A percentile compares a stretch with the other conserved stretches of the same genome.
Conservation (phyloP, 176 grass and related monocot species). For the Tillandsia leiboldiana region DNA sequence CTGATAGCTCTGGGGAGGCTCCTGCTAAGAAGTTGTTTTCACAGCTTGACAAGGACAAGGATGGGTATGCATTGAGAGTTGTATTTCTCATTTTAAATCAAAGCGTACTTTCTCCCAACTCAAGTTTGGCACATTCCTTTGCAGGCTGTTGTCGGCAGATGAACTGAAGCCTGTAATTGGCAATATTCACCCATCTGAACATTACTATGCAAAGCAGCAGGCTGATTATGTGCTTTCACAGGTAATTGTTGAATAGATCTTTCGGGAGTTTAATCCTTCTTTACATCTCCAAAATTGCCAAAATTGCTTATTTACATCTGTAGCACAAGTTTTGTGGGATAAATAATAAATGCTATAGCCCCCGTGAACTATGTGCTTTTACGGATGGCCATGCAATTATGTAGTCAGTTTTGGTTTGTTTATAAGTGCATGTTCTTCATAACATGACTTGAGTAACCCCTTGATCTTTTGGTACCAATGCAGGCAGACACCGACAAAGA, state of each 20-base stretch:
- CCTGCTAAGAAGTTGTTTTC: conserved; percentile 79
- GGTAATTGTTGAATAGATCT: conserved; percentile 29
- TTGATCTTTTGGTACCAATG: background rate
- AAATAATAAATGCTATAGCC: no score
- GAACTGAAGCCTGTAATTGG: conserved; percentile 65
- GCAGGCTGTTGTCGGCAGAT: conserved; percentile 66
- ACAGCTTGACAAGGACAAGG: conserved; percentile 74
- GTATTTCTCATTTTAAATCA: conserved; percentile 13
- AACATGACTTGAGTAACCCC: background rate
- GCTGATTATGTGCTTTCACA: conserved; percentile 74
- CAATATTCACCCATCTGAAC: conserved; percentile 71
- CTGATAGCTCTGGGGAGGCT: conserved; percentile 43
- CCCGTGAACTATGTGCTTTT: no score
- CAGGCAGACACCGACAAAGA: conserved; percentile 88
- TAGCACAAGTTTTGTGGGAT: no score
- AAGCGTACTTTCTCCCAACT: conserved; percentile 5
- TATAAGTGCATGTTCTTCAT: background rate
- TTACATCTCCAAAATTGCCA: background rate
- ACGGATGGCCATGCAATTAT: no score
- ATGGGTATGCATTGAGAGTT: conserved; percentile 57
- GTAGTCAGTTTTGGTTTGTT: background rate
- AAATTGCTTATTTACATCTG: no score
- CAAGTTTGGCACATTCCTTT: conserved; percentile 17
- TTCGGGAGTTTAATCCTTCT: background rate
- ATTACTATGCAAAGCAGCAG: conserved; percentile 88